phyloP scores from a whole-genome alignment of 768 basidiomycete species.

The Leccinum uliginosum region DNA sequence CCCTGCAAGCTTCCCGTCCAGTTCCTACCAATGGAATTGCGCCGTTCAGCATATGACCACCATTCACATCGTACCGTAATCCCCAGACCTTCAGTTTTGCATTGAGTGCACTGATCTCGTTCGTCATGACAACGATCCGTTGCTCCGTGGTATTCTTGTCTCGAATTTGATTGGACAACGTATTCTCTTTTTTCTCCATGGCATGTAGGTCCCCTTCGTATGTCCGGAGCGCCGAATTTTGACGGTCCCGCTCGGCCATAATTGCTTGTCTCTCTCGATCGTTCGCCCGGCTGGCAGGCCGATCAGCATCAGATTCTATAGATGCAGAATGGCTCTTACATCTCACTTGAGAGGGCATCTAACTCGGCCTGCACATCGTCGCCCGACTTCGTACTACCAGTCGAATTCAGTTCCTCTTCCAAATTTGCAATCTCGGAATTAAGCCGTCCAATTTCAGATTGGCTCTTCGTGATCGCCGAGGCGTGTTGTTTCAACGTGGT shows the following conservation, averaged over 20 bases:
- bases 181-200: slow-evolving; percentile 58
- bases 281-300: slow-evolving; percentile 36
- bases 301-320: not conserved
- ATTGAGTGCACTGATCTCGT: slow-evolving; percentile 46
- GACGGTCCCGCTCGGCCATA: slow-evolving; percentile 58
- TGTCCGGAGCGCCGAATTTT: slow-evolving; percentile 45
- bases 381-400: slow-evolving; percentile 75
- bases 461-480: slow-evolving; percentile 51
- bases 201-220: slow-evolving; percentile 58
- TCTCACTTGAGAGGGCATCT: slow-evolving; percentile 51
- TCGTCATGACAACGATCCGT: slow-evolving; percentile 52
- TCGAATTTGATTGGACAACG: slow-evolving; percentile 51
- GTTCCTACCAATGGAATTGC: slow-evolving; percentile 41
- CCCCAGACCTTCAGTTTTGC: slow-evolving; percentile 47
- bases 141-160: slow-evolving; percentile 56
- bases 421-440: slow-evolving; percentile 57
- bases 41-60: not conserved
- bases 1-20: slow-evolving; percentile 56
- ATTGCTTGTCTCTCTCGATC: slow-evolving; percentile 62
- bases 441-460: slow-evolving; percentile 55
- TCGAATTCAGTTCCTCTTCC: slow-evolving; percentile 63
- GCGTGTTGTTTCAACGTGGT: slow-evolving; percentile 58
- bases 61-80: not conserved
- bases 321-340: slow-evolving; percentile 45
- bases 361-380: slow-evolving; percentile 85